Base-by-base conservation (phyloP, 306 rosid genomes). In the Vigna angularis region DNA sequence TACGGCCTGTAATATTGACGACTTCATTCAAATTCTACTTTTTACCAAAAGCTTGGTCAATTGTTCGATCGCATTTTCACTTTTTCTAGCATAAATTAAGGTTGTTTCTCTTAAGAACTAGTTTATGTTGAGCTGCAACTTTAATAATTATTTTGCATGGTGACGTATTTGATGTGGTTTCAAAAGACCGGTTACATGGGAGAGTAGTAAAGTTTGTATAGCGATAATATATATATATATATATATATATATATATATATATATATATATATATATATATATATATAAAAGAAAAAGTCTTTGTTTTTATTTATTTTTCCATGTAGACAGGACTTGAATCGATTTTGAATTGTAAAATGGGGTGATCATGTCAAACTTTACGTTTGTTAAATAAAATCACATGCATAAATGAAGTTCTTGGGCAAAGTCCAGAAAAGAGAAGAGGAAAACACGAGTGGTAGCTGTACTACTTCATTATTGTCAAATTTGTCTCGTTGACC, bases 331-430 rank as follows among this genome's bases (percentile, higher is more conserved):
- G 74, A 61, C 53, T 73, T 66, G 80, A 66, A 55, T 73, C 52
- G 79, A 40, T 49, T 26, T 13, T 51, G 72, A 53, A 38, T 63
- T 79, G 67, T 52, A 79, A 62, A 53, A 49, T 49, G 63, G 79
- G 79, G 17, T 48, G 72, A 51, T 79, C 67, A 56, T 51, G 78
- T 79, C 78, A 80, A 73, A 80, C 84, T 55, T 73, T 66, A 24
- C 56, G 17, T 61, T 18, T 64, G 14, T 20, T 72, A 38, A 38
- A 6, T 79, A 38, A 38, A 6, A 30, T 52, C 74, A 73, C 79
- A 16, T 64, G 83, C 74, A 64, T 42, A 72, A 42, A 61, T 79
- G 55, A 71, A 72, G 47, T 16, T 62, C 45, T 20, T 32, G 42
- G 32, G 77, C 63, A 34, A 47, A 69, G 17, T 57, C 24, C 26